Evolutionary conservation across 2,329 filamentous ascomycete species (phyloP).

Genomic region (Aspergillus flavus): DNA sequence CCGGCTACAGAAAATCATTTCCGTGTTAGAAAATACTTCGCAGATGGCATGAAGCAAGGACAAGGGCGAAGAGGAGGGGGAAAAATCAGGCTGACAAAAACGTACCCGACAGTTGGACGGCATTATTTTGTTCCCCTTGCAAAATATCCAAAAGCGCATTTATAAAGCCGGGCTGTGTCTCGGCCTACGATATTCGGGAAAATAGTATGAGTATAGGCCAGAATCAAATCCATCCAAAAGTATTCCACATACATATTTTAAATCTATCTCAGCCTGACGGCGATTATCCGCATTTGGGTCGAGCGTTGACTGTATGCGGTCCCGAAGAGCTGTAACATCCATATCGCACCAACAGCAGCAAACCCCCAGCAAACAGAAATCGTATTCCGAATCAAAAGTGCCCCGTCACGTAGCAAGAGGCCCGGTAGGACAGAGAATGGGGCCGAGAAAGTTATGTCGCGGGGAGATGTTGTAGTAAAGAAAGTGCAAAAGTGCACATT

Average conservation of each 20-base stretch:
- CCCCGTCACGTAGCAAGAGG: constrained; percentile 26
- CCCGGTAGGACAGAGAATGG: constrained; percentile 7
- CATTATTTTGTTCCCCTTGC: constrained; percentile 81
- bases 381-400: constrained; percentile 27
- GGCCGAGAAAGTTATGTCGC: constrained; percentile 11
- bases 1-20: constrained; percentile 63
- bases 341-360: constrained; percentile 47
- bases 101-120: constrained; percentile 86
- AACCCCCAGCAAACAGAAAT: constrained; percentile 35
- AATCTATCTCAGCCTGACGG: constrained; percentile 64
- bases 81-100: constrained; percentile 27
- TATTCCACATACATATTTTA: constrained; percentile 59
- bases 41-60: background rate
- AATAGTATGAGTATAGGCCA: constrained; percentile 5
- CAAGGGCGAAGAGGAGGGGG: constrained; percentile 5
- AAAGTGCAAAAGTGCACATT: constrained; percentile 21
- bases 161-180: constrained; percentile 86
- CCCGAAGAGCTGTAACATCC: constrained; percentile 63
- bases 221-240: constrained; percentile 11
- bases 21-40: constrained; percentile 13
- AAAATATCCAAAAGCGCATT: constrained; percentile 89
- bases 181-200: constrained; percentile 63
- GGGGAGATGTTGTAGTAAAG: constrained; percentile 14
- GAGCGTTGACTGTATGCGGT: constrained; percentile 66
- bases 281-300: constrained; percentile 64